Conservation (phyloP, 129 eudicot genomes). For the Flaveria ramosissima region DNA sequence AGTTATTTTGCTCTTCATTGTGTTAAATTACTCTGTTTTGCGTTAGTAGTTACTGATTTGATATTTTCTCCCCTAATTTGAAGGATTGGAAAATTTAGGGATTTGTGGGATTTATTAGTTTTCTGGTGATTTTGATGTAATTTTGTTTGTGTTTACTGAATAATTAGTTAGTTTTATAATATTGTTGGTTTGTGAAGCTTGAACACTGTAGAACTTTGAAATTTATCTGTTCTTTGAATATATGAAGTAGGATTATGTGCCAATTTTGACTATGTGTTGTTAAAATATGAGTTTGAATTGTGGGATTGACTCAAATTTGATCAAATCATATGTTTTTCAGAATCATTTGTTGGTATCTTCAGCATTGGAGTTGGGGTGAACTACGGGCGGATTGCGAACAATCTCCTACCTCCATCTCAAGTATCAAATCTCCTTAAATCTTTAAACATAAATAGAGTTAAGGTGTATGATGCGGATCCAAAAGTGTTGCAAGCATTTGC, state of each 20-base stretch:
- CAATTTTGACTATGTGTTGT: neutral
- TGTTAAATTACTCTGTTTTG: neutral
- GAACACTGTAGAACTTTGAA: neutral
- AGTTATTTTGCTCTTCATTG: no score
- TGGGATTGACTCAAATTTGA: neutral
- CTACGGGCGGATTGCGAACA: conserved; percentile 86
- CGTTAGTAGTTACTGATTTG: neutral
- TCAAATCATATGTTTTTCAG: conserved; percentile 39
- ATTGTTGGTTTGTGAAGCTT: neutral
- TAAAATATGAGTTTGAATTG: neutral
- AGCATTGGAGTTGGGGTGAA: conserved; percentile 84
- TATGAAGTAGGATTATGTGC: neutral
- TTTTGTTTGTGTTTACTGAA: neutral
- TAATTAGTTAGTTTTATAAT: no score
- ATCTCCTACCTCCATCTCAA: conserved; percentile 74
- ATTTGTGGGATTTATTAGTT: neutral
- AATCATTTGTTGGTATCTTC: conserved; percentile 34
- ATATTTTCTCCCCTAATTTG: neutral
- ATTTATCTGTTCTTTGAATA: neutral
- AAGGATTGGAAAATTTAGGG: neutral
- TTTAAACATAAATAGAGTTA: conserved; percentile 68
- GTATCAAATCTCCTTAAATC: conserved; percentile 63
- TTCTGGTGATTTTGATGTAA: neutral
- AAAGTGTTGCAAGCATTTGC: conserved; percentile 73
- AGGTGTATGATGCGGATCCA: conserved; percentile 86